Evolutionary conservation across 2,329 filamentous ascomycete genomes (phyloP), one percentile per base, ranked within the genome.

Genomic region (Monilinia laxa): DNA sequence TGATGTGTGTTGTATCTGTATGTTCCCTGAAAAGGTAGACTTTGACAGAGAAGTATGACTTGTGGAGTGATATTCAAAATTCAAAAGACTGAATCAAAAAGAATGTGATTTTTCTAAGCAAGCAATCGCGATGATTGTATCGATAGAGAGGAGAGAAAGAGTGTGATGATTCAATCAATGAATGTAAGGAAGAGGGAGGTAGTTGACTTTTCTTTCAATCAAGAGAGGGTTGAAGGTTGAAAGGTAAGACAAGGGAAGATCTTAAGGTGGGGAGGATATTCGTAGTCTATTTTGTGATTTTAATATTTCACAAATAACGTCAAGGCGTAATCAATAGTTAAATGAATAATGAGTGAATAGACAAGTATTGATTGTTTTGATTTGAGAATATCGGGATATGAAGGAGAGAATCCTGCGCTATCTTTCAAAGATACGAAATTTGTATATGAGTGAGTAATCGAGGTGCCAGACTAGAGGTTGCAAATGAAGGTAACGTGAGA

Each of bases 111-210:
- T 54, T 62, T 35, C 31, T 45, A 35, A 14, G 10, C 47, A 62
- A 65, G 52, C 23, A 54, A 52, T 65, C 55, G 45, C 55, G 45
- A 65, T 60, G 64, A 65, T 9, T 54, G 47, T 54, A 16, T 65
- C 38, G 64, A 45, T 45, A 23, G 31, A 40, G 25, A 53, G 45
- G 20, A 1, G 54, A 42, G 54, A 62, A 40, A 18, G 66, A 70
- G 47, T 68, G 60, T 66, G 56, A 16, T 58, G 65, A 70, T 70
- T 72, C 70, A 71, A 70, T 70, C 70, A 70, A 70, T 70, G 71
- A 70, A 71, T 68, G 66, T 53, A 55, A 66, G 64, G 64, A 62
- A 65, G 18, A 58, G 57, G 40, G 25, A 47, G 45, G 18, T 14
- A 5, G 47, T 38, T n/a, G 55, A 65, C 55, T 57, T 45, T 60